A percentile compares a stretch with the other conserved stretches of the same genome.
Evolutionary conservation across 495 filamentous ascomycete species (phyloP).

Genomic region (Penicillium canescens): DNA sequence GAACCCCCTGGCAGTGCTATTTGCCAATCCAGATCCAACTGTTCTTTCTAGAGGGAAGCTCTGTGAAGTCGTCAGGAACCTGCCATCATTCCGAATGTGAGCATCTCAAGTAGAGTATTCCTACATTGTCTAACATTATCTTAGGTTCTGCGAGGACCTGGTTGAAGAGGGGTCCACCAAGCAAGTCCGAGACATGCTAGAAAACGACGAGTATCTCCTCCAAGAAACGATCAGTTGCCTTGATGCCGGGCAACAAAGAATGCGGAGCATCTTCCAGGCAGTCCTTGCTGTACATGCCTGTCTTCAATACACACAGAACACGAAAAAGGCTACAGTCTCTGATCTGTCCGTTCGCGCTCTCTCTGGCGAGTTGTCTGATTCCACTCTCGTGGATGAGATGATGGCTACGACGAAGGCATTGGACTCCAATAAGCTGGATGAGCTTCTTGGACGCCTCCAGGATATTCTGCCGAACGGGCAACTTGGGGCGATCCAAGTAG

Average conservation of each 20-base stretch:
- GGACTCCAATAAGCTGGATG: constrained; percentile 40
- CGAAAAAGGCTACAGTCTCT: constrained; percentile 41
- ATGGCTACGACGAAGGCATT: constrained; percentile 51
- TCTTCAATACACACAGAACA: constrained; percentile 41
- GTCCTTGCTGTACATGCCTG: constrained; percentile 46
- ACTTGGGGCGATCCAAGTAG: constrained; percentile 20
- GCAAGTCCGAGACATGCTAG: constrained; percentile 47
- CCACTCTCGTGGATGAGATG: constrained; percentile 53
- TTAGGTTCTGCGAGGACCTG: constrained; percentile 47
- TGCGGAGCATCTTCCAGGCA: constrained; percentile 46
- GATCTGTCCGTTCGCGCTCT: constrained; percentile 59
- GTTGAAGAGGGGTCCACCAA: constrained; percentile 40
- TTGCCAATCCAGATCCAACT: constrained; percentile 35
- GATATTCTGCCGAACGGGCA: constrained; percentile 13
- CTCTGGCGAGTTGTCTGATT: constrained; percentile 55
- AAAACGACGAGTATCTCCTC: constrained; percentile 50
- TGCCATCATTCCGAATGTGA: constrained; percentile 76
- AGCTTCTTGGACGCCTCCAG: constrained; percentile 22
- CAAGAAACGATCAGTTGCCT: constrained; percentile 33
- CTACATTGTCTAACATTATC: constrained; percentile 1
- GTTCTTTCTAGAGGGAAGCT: constrained; percentile 50
- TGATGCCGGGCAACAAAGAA: constrained; percentile 37
- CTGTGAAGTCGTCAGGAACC: constrained; percentile 71
- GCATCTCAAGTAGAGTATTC: not conserved
- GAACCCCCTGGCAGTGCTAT: constrained; percentile 77